Conservation (phyloP, 169 alveolate genomes). For the Plasmodium inui region DNA sequence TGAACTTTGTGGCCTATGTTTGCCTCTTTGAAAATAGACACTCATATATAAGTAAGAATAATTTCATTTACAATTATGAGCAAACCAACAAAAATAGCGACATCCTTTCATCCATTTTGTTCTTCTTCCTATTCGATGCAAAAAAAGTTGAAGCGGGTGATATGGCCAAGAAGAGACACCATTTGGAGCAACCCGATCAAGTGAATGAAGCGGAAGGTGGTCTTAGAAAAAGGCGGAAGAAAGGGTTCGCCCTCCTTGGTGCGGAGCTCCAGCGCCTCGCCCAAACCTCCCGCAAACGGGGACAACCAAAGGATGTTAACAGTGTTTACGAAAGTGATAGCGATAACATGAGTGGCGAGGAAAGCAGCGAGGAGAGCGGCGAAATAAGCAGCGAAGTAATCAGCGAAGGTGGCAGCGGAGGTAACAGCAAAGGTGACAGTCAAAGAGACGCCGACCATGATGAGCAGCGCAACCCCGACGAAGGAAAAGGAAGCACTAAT, state of each 20-base stretch:
- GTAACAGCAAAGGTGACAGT: background rate
- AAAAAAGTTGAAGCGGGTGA: background rate
- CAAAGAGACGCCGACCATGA: background rate
- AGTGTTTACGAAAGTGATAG: constrained; percentile 59
- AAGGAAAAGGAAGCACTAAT: background rate
- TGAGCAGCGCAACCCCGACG: background rate
- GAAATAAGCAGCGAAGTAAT: background rate
- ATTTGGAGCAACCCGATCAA: background rate
- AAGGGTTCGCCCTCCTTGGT: background rate
- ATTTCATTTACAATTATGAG: constrained; percentile 35
- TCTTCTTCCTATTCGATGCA: constrained; percentile 33
- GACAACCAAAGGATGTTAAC: background rate
- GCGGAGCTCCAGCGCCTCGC: background rate
- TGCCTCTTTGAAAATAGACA: constrained; percentile 60
- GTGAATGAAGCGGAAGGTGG: background rate
- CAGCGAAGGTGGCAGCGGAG: background rate
- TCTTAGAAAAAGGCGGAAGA: background rate
- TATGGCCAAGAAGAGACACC: background rate
- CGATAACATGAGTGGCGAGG: constrained; percentile 19
- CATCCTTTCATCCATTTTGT: constrained; percentile 44
- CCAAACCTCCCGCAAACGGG: background rate
- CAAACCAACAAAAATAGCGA: constrained; percentile 22
- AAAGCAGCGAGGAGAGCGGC: background rate
- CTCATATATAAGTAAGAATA: constrained; percentile 20
- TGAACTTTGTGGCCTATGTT: constrained; percentile 46